A percentile compares a stretch with the other conserved stretches of the same genome.
These are phyloP conservation scores for Ogataea hybrid DNA, from an alignment of 1,139 yeast species.

Conservation along the genomic window DNA sequence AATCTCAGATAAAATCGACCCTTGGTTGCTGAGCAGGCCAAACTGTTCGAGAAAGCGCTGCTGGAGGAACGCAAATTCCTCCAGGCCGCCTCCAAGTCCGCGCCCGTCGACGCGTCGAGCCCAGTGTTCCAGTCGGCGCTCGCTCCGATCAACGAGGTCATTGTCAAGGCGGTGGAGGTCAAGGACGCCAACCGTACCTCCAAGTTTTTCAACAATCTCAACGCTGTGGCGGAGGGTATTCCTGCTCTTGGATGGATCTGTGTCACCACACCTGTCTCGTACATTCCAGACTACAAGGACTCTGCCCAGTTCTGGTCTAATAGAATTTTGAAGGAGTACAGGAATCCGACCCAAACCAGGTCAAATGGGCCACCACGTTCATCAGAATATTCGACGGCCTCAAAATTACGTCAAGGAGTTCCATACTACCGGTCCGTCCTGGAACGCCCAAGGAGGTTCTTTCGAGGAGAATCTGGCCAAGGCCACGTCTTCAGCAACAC, in stretches of 20 bases:
- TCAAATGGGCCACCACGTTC: conserved; percentile 77
- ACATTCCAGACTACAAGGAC: conserved; percentile 81
- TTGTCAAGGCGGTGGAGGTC: conserved; percentile 55
- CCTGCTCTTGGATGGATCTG: conserved; percentile 93
- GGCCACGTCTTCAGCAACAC: conserved; percentile 26
- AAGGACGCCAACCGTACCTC: conserved; percentile 77
- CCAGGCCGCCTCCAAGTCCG: conserved; percentile 54
- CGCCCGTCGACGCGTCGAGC: conserved; percentile 61
- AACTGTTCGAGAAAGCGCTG: conserved; percentile 58
- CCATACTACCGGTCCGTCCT: conserved; percentile 79
- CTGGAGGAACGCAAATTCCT: conserved; percentile 57
- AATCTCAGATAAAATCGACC: conserved; percentile 61
- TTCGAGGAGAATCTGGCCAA: conserved; percentile 45
- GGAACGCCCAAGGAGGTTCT: conserved; percentile 62
- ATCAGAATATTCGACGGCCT: conserved; percentile 64
- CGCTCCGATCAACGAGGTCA: conserved; percentile 63
- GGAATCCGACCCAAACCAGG: conserved; percentile 56
- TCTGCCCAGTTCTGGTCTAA: conserved; percentile 94
- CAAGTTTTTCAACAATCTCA: conserved; percentile 65
- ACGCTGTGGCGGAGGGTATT: conserved; percentile 83
- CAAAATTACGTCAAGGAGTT: conserved; percentile 67
- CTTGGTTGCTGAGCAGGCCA: conserved; percentile 58
- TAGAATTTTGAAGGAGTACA: conserved; percentile 78
- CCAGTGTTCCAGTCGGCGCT: conserved; percentile 57
- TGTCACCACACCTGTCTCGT: conserved; percentile 62